Base-by-base conservation (phyloP, 2,329 filamentous ascomycete species). In the Talaromyces sp. region DNA sequence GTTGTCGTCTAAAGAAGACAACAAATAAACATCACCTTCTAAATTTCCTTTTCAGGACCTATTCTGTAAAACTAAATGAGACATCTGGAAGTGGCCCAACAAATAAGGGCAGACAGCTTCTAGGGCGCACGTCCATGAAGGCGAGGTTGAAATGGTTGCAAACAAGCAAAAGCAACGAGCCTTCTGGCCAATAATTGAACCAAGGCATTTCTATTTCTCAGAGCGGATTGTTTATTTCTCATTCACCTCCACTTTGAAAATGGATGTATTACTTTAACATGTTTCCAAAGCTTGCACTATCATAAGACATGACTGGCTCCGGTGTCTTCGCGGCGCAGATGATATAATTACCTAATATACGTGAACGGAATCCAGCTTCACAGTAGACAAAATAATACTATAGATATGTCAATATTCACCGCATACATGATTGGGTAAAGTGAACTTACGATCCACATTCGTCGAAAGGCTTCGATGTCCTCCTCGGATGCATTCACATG, bases 361-460 rank as follows among this genome's bases (percentile, higher is more conserved):
- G 90, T 6, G 85, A 88, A 61, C 83, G 77, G 68, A 91, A 91
- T 0, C 88, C 88, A 43, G 87, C 88, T 71, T 91, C 88, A 64
- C 87, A 90, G 70, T 91, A 91, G 24, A 83, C 80, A 73, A 91
- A 91, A 70, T 91, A 91, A 68, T 90, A 91, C 78, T 86, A 63
- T n/a, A 8, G 13, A 14, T 24, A 21, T 58, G 46, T 66, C 62
- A 65, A 32, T 27, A n/a, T 19, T 17, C 1, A 41, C n/a, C 7
- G 8, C 10, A 35, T 17, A 55, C 14, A 13, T 32, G 56, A 13
- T 29, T 32, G 11, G 7, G 29, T 10, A 19, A 31, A 41, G 2
- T 2, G 11, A 38, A 29, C 56, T 61, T 68, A 84, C 82, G 78
- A 89, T 82, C 89, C 88, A 91, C 71, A 90, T 90, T 64, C 84